These are phyloP conservation scores for Podospora bellae-mahoneyi DNA, from an alignment of 495 filamentous ascomycete species.

Conservation along the genomic window DNA sequence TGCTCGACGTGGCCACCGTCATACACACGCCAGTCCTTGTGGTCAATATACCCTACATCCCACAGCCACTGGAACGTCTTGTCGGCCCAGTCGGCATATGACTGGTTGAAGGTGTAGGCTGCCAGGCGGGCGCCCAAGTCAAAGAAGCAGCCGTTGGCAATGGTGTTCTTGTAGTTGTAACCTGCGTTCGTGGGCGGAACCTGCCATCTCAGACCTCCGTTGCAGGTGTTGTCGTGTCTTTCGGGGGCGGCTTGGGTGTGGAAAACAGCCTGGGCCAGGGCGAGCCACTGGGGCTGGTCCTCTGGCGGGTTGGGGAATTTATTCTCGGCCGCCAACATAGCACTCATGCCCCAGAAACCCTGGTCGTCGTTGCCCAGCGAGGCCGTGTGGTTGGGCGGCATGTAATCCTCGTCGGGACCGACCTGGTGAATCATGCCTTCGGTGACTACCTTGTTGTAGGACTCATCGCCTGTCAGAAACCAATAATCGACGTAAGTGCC, in stretches of 20 bases:
- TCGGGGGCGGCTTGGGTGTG: conserved; percentile 62
- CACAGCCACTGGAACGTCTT: conserved; percentile 70
- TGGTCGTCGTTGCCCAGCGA: conserved; percentile 80
- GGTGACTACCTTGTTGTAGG: conserved; percentile 58
- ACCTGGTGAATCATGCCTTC: conserved; percentile 62
- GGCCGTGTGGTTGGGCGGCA: conserved; percentile 67
- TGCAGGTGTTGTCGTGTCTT: conserved; percentile 58
- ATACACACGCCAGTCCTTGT: conserved; percentile 55
- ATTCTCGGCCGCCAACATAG: conserved; percentile 71
- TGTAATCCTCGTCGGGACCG: conserved; percentile 56
- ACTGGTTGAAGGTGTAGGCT: conserved; percentile 70
- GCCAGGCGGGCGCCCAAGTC: conserved; percentile 74
- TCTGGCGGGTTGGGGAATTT: conserved; percentile 60
- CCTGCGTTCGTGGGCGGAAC: conserved; percentile 72
- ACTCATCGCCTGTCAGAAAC: conserved; percentile 62
- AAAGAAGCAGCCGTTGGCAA: conserved; percentile 67
- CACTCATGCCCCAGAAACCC: conserved; percentile 77
- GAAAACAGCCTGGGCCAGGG: conserved; percentile 71
- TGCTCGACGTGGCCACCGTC: conserved; percentile 64
- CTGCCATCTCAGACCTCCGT: conserved; percentile 76
- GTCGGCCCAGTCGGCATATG: conserved; percentile 75
- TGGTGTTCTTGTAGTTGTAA: conserved; percentile 80
- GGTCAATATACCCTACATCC: conserved; percentile 59
- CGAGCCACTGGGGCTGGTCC: conserved; percentile 66
- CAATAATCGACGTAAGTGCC: conserved; percentile 67